These are phyloP conservation scores for Diaporthe aspalathi DNA, from an alignment of 2,329 filamentous ascomycete genomes.

Conservation along the genomic window DNA sequence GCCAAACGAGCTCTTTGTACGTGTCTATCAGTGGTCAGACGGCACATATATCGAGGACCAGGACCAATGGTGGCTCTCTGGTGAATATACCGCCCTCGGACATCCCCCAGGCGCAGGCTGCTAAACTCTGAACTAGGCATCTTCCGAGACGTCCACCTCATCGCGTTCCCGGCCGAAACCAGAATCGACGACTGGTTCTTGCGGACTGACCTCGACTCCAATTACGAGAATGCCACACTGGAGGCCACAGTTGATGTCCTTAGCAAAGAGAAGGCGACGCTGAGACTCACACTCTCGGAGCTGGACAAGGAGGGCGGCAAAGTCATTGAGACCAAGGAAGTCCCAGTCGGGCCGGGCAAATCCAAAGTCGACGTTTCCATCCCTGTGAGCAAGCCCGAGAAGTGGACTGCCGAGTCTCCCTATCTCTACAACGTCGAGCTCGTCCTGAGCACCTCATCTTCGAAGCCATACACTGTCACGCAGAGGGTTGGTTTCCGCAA, in stretches of 20 bases:
- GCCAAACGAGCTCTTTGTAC: constrained; percentile 68
- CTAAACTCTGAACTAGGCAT: constrained; percentile 57
- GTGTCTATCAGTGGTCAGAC: constrained; percentile 78
- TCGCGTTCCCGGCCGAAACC: constrained; percentile 63
- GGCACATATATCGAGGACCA: constrained; percentile 78
- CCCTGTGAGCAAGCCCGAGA: constrained; percentile 63
- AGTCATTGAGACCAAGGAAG: constrained; percentile 44
- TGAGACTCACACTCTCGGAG: constrained; percentile 59
- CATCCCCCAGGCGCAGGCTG: background rate
- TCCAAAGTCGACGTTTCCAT: constrained; percentile 56
- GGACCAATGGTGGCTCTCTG: constrained; percentile 76
- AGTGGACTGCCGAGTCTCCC: constrained; percentile 77
- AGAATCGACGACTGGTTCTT: constrained; percentile 70
- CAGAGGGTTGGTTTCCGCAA: constrained; percentile 73
- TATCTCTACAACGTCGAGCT: constrained; percentile 68
- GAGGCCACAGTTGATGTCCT: constrained; percentile 59
- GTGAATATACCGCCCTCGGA: constrained; percentile 44
- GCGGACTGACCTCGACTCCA: constrained; percentile 62
- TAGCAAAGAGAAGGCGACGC: constrained; percentile 47
- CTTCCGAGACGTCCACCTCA: constrained; percentile 73
- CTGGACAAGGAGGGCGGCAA: constrained; percentile 50
- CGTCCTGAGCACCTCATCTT: constrained; percentile 46
- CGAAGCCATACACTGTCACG: constrained; percentile 53
- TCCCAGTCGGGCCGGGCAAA: constrained; percentile 44
- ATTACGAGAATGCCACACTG: constrained; percentile 63